These are phyloP conservation scores for Saksenaea oblongispora DNA, from an alignment of 371 early-diverging fungal genomes.

Conservation along the genomic window DNA sequence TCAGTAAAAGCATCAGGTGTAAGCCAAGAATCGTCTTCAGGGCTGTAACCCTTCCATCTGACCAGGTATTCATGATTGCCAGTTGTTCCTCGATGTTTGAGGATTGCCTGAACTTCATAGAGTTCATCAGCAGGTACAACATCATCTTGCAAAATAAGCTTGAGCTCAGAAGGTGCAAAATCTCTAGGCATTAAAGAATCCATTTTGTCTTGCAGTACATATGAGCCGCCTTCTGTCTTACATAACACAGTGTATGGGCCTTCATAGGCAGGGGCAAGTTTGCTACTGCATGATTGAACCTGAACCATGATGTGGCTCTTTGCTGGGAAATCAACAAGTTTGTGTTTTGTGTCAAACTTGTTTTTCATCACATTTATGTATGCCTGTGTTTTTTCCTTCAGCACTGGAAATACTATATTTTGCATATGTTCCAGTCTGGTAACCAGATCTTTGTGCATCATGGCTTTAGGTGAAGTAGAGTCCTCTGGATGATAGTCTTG, in stretches of 20 bases:
- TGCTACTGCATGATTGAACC: neutral
- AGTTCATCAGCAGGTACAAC: neutral
- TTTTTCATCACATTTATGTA: no score
- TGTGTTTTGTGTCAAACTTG: no score
- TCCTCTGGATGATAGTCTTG: neutral
- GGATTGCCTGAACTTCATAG: slow-evolving; percentile 6
- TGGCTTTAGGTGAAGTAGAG: no score
- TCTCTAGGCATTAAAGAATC: slow-evolving; percentile 9
- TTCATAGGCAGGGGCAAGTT: slow-evolving; percentile 5
- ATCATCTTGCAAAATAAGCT: slow-evolving; percentile 15
- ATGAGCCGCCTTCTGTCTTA: slow-evolving; percentile 15
- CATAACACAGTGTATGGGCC: slow-evolving; percentile 20
- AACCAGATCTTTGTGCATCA: slow-evolving; percentile 3
- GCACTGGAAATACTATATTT: slow-evolving; percentile 15
- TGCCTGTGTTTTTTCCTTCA: no score
- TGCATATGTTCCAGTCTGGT: slow-evolving; percentile 14
- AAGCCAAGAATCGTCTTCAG: slow-evolving; percentile 5
- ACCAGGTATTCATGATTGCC: slow-evolving; percentile 6
- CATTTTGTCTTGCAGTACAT: slow-evolving; percentile 12
- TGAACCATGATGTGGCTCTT: slow-evolving; percentile 11
- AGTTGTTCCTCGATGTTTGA: neutral
- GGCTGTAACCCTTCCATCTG: slow-evolving; percentile 4
- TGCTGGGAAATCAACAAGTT: no score
- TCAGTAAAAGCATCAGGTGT: slow-evolving; percentile 10
- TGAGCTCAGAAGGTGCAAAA: slow-evolving; percentile 14